Evolutionary conservation across 2,329 filamentous ascomycete species (phyloP).

Genomic region (Fusarium haematococcum): DNA sequence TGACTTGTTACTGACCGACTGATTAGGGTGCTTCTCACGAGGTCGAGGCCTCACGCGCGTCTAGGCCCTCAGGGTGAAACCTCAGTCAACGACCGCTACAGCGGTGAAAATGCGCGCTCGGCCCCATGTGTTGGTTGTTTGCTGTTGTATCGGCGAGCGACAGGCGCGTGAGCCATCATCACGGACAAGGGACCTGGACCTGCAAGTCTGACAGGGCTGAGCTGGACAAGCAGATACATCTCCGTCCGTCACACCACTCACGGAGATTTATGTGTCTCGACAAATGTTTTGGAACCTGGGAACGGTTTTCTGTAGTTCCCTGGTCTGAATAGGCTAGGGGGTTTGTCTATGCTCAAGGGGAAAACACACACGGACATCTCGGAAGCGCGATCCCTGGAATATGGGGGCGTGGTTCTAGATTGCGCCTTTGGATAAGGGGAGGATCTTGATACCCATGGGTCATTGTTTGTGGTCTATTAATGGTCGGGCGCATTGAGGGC

Average conservation of each 20-base stretch:
- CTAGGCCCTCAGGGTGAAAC: conserved; percentile 15
- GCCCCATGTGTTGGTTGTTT: background rate
- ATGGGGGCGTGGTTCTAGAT: conserved; percentile 4
- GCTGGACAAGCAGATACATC: conserved; percentile 9
- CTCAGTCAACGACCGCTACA: background rate
- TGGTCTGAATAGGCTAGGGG: background rate
- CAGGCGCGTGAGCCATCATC: background rate
- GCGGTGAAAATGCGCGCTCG: background rate
- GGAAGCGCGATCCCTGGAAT: conserved; percentile 19
- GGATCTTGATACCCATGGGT: conserved; percentile 3
- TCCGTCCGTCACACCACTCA: conserved; percentile 7
- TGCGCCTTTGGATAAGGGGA: background rate
- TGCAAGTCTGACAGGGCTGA: conserved; percentile 10
- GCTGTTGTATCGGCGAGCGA: background rate
- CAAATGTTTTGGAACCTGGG: conserved; percentile 1
- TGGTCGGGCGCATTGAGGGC: conserved; percentile 3
- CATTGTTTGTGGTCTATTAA: conserved; percentile 13
- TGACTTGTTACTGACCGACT: conserved; percentile 19
- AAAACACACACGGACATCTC: background rate
- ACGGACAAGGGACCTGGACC: conserved; percentile 5
- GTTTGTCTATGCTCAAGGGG: background rate
- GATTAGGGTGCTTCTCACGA: conserved; percentile 49
- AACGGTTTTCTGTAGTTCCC: conserved; percentile 12
- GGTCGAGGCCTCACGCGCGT: conserved; percentile 50
- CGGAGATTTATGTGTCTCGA: conserved; percentile 11